Base-by-base conservation (phyloP, 106 monocot species). In the Gastrodia elata region DNA sequence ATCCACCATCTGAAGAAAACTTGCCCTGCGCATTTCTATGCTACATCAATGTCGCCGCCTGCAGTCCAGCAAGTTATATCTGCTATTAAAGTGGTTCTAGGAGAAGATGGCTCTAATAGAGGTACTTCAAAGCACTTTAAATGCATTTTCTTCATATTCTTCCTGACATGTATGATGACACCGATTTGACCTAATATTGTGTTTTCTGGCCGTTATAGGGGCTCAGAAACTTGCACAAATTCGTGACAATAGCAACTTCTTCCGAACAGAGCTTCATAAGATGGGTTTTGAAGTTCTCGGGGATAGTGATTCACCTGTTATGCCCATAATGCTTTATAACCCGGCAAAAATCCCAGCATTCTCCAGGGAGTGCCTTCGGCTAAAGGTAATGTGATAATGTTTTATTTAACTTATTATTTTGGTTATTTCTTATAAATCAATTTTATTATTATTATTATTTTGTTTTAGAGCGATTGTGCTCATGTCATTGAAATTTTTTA, bases 281-380 rank as follows among this genome's bases (percentile, higher is more conserved):
- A 91, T 91, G 91, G 91, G 91, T 28, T 91, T 91, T 73, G 91
- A 91, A 73, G 91, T 91, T 74, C 79, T 91, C 48, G 91, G 91
- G 13, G 91, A 91, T 65, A 75, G 88, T 68, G 91, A 88, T 44
- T 91, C 91, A 25, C 91, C 91, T 2, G 88, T 91, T 52, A 91
- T 91, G 91, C 91, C 91, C 18, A 85, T 91, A 59, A 91, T 91
- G 91, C 87, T 91, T 38, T 91, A 91, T 83, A 91, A 91, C 69
- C 91, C 91, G 15, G 91, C 79, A 42, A 91, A 91, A 74, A 85
- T 91, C 59, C 87, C 87, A 43, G 87, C 91, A n/a, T 91, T 91
- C 58, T 88, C 91, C 0, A 83, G 91, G 68, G 91, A 91, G 72
- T 91, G 91, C 56, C 83, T 91, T 34, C 81, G 79, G 39, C 88